A percentile compares a stretch with the other conserved stretches of the same genome.
phyloP scores from a whole-genome alignment of 768 basidiomycete genomes.

The Obba rivulosa region DNA sequence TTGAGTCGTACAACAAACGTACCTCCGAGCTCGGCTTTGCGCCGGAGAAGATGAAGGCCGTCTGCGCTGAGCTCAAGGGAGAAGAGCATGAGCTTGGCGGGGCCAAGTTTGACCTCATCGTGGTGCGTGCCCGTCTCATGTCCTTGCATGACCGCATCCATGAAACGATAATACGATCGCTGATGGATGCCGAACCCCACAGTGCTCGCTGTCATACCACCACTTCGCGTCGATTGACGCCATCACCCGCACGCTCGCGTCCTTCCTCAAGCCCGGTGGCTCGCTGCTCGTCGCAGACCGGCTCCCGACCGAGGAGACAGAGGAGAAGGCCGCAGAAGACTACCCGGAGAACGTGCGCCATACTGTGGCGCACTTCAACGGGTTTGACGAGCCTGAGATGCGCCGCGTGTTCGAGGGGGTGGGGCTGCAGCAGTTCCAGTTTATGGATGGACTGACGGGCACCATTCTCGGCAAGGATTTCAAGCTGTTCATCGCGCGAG shows the following conservation, averaged over 20 bases:
- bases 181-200: not conserved
- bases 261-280: slow-evolving; percentile 59
- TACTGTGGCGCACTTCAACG: slow-evolving; percentile 49
- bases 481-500: slow-evolving; percentile 45
- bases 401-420: slow-evolving; percentile 45
- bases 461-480: slow-evolving; percentile 29
- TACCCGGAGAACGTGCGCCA: slow-evolving; percentile 32
- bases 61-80: slow-evolving; percentile 47
- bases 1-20: slow-evolving; percentile 58
- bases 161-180: not conserved
- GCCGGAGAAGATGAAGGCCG: slow-evolving; percentile 60
- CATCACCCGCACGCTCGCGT: slow-evolving; percentile 47
- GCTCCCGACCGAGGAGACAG: slow-evolving; percentile 18
- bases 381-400: slow-evolving; percentile 48
- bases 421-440: slow-evolving; percentile 42
- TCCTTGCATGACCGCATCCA: not conserved
- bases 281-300: slow-evolving; percentile 55
- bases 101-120: slow-evolving; percentile 60
- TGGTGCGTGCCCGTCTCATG: slow-evolving; percentile 39
- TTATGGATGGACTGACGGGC: slow-evolving; percentile 28
- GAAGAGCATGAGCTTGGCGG: slow-evolving; percentile 46
- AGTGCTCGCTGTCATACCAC: slow-evolving; percentile 66
- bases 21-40: slow-evolving; percentile 57
- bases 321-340: slow-evolving; percentile 19
- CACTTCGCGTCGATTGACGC: slow-evolving; percentile 47